Base-by-base conservation (phyloP, 257 asterid genomes). In the Handroanthus guayacan region DNA sequence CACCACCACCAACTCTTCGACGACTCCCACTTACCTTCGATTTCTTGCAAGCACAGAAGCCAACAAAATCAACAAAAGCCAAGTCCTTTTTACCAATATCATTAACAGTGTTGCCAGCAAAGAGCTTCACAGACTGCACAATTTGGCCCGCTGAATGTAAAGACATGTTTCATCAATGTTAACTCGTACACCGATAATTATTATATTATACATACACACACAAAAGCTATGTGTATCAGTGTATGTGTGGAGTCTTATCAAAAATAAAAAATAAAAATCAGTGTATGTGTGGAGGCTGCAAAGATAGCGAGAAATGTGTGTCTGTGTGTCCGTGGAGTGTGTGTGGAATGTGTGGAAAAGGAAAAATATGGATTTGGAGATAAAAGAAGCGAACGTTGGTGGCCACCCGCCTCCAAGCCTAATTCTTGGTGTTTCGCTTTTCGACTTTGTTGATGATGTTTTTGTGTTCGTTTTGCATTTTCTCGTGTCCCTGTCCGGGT, bases 61-160 rank as follows among this genome's bases (percentile, higher is more conserved):
- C 92, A 67, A 82, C 80, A 69, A 88, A 88, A 84, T 86, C 90
- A 20, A 82, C 87, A 73, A 84, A 88, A 20, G 76, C 80, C 71
- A 69, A 78, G 72, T 88, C 87, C 18, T 78, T 84, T 54, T 74
- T 82, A 50, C 72, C 69, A 37, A 47, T 62, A 54, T 75, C 80
- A 41, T 54, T 67, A 43, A 79, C 38, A 48, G 69, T 71, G 72
- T 52, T 84, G 39, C 82, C 83, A 9, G 86, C 86, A 52, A 84
- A 87, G 13, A 86, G 83, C n/a, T 84, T 88, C 68, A 85, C 88
- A 0, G 90, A 86, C 83, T 88, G 90, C 79, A 82, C 89, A 5
- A 85, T 75, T 36, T 85, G 92, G 18, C 87, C 85, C 62, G 83
- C 88, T 3, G 92, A 80, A 79, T 80, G 86, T 31, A 82, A 81